A percentile compares a stretch with the other conserved stretches of the same genome.
phyloP scores from a whole-genome alignment of 1,284 basidiomycete genomes.

The Grifola frondosa region DNA sequence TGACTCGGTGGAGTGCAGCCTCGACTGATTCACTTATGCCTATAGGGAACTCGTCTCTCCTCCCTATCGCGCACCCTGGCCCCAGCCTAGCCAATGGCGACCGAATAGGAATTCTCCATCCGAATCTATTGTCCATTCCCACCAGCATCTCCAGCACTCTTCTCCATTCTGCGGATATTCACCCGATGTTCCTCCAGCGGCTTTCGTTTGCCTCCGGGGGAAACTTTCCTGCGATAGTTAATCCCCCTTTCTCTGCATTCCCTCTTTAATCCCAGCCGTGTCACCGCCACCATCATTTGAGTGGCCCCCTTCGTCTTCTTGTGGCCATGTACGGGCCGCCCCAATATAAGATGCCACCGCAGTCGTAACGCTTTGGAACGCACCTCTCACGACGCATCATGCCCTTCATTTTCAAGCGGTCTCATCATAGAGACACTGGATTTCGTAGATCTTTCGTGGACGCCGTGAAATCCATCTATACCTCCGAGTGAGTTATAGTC shows the following conservation, averaged over 20 bases:
- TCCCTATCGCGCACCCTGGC: too few relatives aligned
- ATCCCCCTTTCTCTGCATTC: conserved; percentile 19
- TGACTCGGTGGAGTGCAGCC: too few relatives aligned
- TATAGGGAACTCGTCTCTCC: too few relatives aligned
- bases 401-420: conserved; percentile 23
- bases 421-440: conserved; percentile 19
- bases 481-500: conserved; percentile 21
- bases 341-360: conserved; percentile 19
- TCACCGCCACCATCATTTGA: conserved; percentile 20
- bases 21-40: too few relatives aligned
- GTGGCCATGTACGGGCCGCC: conserved; percentile 13
- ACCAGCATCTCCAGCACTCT: conserved; percentile 16
- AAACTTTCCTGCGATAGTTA: conserved; percentile 15
- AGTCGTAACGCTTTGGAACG: conserved; percentile 16
- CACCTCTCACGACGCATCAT: conserved; percentile 18
- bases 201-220: conserved; percentile 22
- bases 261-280: conserved; percentile 9
- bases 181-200: conserved; percentile 13
- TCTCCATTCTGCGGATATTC: conserved; percentile 24
- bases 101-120: conserved; percentile 18
- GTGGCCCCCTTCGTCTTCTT: conserved; percentile 14
- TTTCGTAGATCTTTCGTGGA: conserved; percentile 22
- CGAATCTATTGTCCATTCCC: conserved; percentile 15
- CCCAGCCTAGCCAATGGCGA: conserved; percentile 19
- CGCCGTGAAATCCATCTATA: conserved; percentile 21